Conservation (phyloP, 352 stramenopile genomes). For the Plasmopara halstedii region DNA sequence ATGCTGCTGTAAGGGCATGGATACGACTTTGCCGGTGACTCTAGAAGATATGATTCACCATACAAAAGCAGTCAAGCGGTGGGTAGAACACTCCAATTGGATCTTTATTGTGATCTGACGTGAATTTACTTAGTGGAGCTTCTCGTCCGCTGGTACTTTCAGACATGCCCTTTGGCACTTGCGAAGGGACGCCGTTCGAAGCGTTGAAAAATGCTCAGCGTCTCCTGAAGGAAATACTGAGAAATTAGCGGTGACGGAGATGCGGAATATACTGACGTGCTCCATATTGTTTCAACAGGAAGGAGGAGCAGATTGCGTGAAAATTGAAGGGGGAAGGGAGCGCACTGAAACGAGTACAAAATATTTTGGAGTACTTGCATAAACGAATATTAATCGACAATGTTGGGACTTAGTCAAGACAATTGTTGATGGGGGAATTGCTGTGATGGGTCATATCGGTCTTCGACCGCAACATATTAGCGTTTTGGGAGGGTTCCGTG, state of each 20-base stretch:
- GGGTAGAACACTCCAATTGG: conserved; percentile 1
- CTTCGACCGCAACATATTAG: conserved; percentile 94
- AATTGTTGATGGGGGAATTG: conserved; percentile 83
- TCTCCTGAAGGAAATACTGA: conserved; percentile 73
- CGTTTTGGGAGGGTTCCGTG: conserved; percentile 95
- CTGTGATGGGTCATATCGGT: conserved; percentile 97
- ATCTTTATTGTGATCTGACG: background rate
- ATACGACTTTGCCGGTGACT: conserved; percentile 90
- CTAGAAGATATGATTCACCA: conserved; percentile 99
- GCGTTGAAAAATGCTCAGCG: conserved; percentile 94
- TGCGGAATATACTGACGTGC: background rate
- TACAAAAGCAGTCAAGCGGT: conserved; percentile 92
- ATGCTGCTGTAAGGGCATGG: conserved; percentile 50
- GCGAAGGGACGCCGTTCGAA: conserved; percentile 88
- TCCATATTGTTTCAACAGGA: conserved; percentile 55
- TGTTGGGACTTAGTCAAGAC: conserved; percentile 38
- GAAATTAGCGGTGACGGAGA: background rate
- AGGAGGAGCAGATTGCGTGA: conserved; percentile 95
- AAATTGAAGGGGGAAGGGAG: conserved; percentile 94
- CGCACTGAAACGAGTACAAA: conserved; percentile 57
- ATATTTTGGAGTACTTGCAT: background rate
- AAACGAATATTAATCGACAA: background rate
- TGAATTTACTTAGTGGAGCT: conserved; percentile 35
- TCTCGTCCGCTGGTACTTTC: conserved; percentile 90
- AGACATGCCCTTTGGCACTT: conserved; percentile 98